Evolutionary conservation across 768 basidiomycete species (phyloP).

Genomic region (Auriscalpium microsporum): DNA sequence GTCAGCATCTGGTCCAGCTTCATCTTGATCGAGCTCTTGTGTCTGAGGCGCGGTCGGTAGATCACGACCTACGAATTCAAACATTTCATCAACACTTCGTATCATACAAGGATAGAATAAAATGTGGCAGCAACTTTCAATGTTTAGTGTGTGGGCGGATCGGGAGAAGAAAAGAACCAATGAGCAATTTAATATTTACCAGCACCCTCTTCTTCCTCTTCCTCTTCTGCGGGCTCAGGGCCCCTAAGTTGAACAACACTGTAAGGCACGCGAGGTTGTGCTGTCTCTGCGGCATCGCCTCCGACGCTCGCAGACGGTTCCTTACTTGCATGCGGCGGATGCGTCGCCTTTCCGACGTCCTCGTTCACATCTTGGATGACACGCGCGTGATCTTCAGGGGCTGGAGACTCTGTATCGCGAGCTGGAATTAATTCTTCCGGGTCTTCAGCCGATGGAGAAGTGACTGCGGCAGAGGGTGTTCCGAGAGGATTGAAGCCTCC

Average conservation of each 20-base stretch:
- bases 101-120: background rate
- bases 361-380: background rate
- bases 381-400: background rate
- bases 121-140: background rate
- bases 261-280: background rate
- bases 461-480: conserved; percentile 20
- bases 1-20: background rate
- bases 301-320: background rate
- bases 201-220: conserved; percentile 21
- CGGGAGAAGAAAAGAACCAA: conserved; percentile 1
- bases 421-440: no score
- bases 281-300: conserved; percentile 14
- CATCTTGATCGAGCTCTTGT: background rate
- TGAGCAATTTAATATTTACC: conserved; percentile 36
- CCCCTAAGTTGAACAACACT: conserved; percentile 9
- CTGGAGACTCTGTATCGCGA: background rate
- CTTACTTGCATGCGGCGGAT: background rate
- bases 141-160: background rate
- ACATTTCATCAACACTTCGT: background rate
- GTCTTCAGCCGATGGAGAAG: background rate
- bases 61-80: background rate
- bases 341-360: background rate
- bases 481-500: conserved; percentile 53
- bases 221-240: conserved; percentile 11
- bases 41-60: background rate